Evolutionary conservation across 108 stramenopile species (phyloP).

Genomic region (Cyclotella choctawhatcheeana): DNA sequence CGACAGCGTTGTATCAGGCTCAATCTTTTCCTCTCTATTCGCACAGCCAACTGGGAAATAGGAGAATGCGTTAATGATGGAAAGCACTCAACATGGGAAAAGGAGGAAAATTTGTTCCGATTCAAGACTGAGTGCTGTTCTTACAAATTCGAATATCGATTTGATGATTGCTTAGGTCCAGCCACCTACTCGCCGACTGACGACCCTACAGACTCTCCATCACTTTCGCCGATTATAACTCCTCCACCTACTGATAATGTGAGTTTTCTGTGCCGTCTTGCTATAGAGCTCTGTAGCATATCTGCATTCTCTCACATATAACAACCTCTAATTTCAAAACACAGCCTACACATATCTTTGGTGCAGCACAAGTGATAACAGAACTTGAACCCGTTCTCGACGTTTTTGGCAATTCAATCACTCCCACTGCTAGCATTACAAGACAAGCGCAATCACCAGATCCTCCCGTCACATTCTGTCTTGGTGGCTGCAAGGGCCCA

Average conservation of each 20-base stretch:
- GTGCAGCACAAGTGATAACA: constrained; percentile 24
- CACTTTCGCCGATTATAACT: constrained; percentile 10
- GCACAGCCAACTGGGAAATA: constrained; percentile 37
- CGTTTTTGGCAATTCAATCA: neutral
- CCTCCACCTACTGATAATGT: constrained; percentile 5
- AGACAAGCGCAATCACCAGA: constrained; percentile 15
- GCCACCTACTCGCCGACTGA: constrained; percentile 24
- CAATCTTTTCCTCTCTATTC: neutral
- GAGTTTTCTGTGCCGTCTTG: neutral
- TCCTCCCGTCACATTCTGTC: constrained; percentile 40
- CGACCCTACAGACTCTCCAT: constrained; percentile 10
- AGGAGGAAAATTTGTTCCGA: constrained; percentile 40
- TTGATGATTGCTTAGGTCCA: constrained; percentile 37
- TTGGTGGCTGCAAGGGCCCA: constrained; percentile 32
- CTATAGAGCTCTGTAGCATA: neutral
- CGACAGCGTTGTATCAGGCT: too few relatives aligned
- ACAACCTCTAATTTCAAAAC: neutral
- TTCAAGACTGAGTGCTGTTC: constrained; percentile 46
- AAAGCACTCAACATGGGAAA: constrained; percentile 39
- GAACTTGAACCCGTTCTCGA: neutral
- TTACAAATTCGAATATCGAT: constrained; percentile 43
- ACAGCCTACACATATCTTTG: constrained; percentile 26
- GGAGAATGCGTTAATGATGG: constrained; percentile 45
- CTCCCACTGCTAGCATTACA: constrained; percentile 7
- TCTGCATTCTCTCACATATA: neutral